These are phyloP conservation scores for Citrullus colocynthis DNA, from an alignment of 306 rosid genomes.

Conservation along the genomic window DNA sequence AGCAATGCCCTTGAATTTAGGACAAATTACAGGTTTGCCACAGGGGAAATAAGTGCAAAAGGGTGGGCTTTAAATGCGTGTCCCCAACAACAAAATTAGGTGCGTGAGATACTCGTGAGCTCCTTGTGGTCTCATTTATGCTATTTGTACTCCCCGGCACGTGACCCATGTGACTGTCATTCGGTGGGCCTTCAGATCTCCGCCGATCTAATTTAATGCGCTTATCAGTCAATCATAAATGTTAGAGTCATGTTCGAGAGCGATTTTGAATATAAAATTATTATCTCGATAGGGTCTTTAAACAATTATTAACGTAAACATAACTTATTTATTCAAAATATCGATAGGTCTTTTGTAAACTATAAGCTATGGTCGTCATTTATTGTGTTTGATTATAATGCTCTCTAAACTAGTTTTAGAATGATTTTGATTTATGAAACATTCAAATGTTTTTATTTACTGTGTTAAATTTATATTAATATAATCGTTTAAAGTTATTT, in stretches of 20 bases:
- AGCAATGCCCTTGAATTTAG: background rate
- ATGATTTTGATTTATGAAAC: too few relatives aligned
- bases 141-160: slow-evolving; percentile 16
- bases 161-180: slow-evolving; percentile 37
- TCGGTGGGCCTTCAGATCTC: slow-evolving; percentile 15
- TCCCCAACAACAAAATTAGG: slow-evolving; percentile 5
- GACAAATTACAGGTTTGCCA: slow-evolving; percentile 8
- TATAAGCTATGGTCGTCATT: too few relatives aligned
- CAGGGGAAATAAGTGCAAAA: background rate
- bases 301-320: too few relatives aligned
- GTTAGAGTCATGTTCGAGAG: background rate
- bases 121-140: slow-evolving; percentile 2
- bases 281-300: too few relatives aligned
- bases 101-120: slow-evolving; percentile 46
- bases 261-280: too few relatives aligned
- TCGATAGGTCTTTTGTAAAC: too few relatives aligned
- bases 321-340: too few relatives aligned
- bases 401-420: too few relatives aligned
- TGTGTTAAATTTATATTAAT: too few relatives aligned
- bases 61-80: slow-evolving; percentile 14
- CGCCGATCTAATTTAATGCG: background rate
- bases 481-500: too few relatives aligned
- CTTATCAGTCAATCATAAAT: slow-evolving; percentile 6
- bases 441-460: too few relatives aligned
- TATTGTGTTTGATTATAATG: too few relatives aligned